Conservation (phyloP, 2,329 filamentous ascomycete genomes). For the Colletotrichum sp. region DNA sequence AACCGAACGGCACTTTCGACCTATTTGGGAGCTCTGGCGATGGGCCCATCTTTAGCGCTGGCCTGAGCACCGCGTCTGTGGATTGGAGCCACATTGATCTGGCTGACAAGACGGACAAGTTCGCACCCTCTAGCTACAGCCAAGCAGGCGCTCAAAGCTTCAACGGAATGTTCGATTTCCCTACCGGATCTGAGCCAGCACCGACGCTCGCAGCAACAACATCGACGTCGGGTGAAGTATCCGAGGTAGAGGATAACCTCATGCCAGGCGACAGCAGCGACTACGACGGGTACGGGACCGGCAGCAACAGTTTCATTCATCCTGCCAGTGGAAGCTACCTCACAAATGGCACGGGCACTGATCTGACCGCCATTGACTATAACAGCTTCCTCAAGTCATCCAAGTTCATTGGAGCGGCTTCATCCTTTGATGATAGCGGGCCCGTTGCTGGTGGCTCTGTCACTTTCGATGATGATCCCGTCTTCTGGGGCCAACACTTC, state of each 20-base stretch:
- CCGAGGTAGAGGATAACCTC: constrained; percentile 67
- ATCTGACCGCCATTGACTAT: constrained; percentile 58
- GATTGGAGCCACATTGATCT: constrained; percentile 53
- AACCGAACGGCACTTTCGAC: constrained; percentile 54
- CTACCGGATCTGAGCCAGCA: constrained; percentile 57
- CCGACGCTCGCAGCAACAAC: constrained; percentile 60
- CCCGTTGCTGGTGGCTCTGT: constrained; percentile 46
- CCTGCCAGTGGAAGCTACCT: constrained; percentile 28
- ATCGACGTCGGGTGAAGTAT: constrained; percentile 71
- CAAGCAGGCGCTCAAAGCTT: constrained; percentile 57
- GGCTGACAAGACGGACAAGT: constrained; percentile 48
- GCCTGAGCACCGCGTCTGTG: constrained; percentile 59
- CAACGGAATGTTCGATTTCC: constrained; percentile 56
- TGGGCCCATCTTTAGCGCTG: constrained; percentile 66
- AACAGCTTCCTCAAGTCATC: constrained; percentile 60
- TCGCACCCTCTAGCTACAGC: constrained; percentile 60
- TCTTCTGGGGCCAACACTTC: constrained; percentile 56
- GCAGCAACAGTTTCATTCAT: constrained; percentile 44
- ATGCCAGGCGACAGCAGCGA: constrained; percentile 49
- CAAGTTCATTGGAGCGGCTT: constrained; percentile 47
- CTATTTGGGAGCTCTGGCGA: constrained; percentile 57
- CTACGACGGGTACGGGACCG: constrained; percentile 51
- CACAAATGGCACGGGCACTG: constrained; percentile 43
- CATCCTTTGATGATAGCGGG: constrained; percentile 41
- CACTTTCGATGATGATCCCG: constrained; percentile 56